These are phyloP conservation scores for Quercus tomentella DNA, from an alignment of 331 rosid species.

Conservation along the genomic window DNA sequence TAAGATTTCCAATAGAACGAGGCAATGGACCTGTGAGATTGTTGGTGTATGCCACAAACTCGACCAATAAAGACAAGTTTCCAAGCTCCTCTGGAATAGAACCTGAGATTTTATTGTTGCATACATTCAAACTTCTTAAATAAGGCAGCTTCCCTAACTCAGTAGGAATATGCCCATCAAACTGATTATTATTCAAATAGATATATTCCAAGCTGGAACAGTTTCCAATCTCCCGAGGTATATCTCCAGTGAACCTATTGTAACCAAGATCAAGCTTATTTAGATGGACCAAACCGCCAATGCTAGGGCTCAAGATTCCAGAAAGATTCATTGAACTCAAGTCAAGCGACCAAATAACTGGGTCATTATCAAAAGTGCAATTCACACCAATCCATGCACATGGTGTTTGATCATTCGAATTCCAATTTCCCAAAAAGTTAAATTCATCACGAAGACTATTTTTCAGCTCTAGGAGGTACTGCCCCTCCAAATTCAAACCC, in stretches of 20 bases:
- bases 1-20: slow-evolving; percentile 72
- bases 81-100: slow-evolving; percentile 70
- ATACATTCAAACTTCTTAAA: slow-evolving; percentile 58
- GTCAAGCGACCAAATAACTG: slow-evolving; percentile 48
- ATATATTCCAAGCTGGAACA: slow-evolving; percentile 52
- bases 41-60: slow-evolving; percentile 77
- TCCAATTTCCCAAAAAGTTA: slow-evolving; percentile 54
- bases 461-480: slow-evolving; percentile 62
- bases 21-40: slow-evolving; percentile 73
- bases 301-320: slow-evolving; percentile 51
- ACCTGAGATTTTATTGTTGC: slow-evolving; percentile 72
- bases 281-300: slow-evolving; percentile 58
- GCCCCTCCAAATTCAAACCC: slow-evolving; percentile 78
- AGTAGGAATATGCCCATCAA: slow-evolving; percentile 62
- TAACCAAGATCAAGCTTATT: slow-evolving; percentile 54
- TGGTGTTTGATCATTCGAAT: slow-evolving; percentile 62
- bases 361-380: slow-evolving; percentile 45
- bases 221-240: slow-evolving; percentile 74
- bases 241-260: slow-evolving; percentile 54
- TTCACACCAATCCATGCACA: slow-evolving; percentile 76
- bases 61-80: slow-evolving; percentile 57
- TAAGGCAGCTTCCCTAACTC: slow-evolving; percentile 58
- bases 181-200: slow-evolving; percentile 61
- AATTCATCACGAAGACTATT: slow-evolving; percentile 40
- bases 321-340: slow-evolving; percentile 60